phyloP scores from a whole-genome alignment of 768 basidiomycete genomes.

The Epithele typhae region DNA sequence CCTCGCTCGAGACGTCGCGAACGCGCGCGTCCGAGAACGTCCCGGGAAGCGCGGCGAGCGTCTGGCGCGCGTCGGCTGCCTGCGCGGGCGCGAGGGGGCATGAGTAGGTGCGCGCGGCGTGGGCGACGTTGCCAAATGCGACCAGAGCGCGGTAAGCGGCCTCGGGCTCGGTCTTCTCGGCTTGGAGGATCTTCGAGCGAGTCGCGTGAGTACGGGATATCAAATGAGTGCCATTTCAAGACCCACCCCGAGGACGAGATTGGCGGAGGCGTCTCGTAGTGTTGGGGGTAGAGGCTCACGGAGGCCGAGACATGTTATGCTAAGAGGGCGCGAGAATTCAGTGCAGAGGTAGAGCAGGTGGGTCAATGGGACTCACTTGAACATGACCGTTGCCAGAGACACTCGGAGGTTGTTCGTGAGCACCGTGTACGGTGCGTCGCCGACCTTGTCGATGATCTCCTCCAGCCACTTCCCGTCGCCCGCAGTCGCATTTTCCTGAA shows the following conservation, averaged over 20 bases:
- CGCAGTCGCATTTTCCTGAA: slow-evolving; percentile 49
- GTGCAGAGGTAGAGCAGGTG: neutral
- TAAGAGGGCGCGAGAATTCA: slow-evolving; percentile 24
- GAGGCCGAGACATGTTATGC: slow-evolving; percentile 60
- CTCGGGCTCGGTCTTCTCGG: slow-evolving; percentile 57
- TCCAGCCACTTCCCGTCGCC: slow-evolving; percentile 46
- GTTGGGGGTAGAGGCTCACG: slow-evolving; percentile 36
- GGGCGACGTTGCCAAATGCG: slow-evolving; percentile 68
- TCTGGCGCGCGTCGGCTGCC: slow-evolving; percentile 35
- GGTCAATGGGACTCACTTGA: slow-evolving; percentile 65
- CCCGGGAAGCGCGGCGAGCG: slow-evolving; percentile 35
- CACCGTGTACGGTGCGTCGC: slow-evolving; percentile 44
- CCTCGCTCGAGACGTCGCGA: slow-evolving; percentile 25
- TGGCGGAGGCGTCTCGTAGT: slow-evolving; percentile 6
- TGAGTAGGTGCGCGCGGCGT: slow-evolving; percentile 38
- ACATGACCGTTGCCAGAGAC: slow-evolving; percentile 74
- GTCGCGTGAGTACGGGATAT: neutral
- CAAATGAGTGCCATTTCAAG: neutral
- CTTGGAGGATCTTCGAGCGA: slow-evolving; percentile 37
- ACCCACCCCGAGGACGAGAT: slow-evolving; percentile 39
- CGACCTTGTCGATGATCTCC: slow-evolving; percentile 56
- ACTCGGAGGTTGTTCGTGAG: slow-evolving; percentile 70
- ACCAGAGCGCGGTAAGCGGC: slow-evolving; percentile 67
- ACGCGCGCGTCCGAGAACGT: slow-evolving; percentile 60
- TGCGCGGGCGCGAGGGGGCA: slow-evolving; percentile 36